Evolutionary conservation across 768 basidiomycete species (phyloP).

Genomic region (Russula griseocarnosa): DNA sequence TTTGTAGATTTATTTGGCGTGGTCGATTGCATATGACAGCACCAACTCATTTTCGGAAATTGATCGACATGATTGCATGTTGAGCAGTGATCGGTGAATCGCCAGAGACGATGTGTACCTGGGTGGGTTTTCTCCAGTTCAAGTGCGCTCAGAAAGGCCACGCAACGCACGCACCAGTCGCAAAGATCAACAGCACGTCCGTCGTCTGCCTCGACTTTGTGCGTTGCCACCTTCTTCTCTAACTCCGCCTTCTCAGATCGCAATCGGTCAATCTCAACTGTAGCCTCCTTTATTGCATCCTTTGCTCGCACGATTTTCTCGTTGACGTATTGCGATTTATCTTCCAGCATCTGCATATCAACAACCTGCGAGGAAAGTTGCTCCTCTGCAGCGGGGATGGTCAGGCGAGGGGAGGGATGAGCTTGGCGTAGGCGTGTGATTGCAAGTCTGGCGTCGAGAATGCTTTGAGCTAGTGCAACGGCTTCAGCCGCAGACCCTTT

Average conservation of each 20-base stretch:
- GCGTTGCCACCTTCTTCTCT: slow-evolving; percentile 61
- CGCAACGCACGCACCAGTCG: slow-evolving; percentile 59
- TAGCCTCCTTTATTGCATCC: slow-evolving; percentile 55
- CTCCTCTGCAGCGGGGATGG: slow-evolving; percentile 67
- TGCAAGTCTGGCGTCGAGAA: slow-evolving; percentile 77
- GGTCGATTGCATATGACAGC: slow-evolving; percentile 55
- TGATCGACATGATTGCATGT: slow-evolving; percentile 54
- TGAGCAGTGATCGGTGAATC: slow-evolving; percentile 59
- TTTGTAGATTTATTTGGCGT: slow-evolving; percentile 26
- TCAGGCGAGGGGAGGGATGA: slow-evolving; percentile 76
- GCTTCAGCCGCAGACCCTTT: slow-evolving; percentile 52
- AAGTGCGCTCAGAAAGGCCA: background rate
- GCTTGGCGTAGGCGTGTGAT: slow-evolving; percentile 77
- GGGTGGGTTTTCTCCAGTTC: background rate
- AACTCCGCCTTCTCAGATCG: slow-evolving; percentile 61
- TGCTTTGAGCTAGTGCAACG: slow-evolving; percentile 61
- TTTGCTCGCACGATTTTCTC: slow-evolving; percentile 51
- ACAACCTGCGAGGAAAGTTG: slow-evolving; percentile 71
- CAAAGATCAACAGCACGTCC: slow-evolving; percentile 59
- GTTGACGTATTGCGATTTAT: slow-evolving; percentile 54
- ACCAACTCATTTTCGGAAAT: slow-evolving; percentile 75
- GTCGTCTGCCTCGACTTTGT: slow-evolving; percentile 55
- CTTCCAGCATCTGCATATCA: slow-evolving; percentile 74
- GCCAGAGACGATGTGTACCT: slow-evolving; percentile 71
- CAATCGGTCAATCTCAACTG: slow-evolving; percentile 53